A percentile compares a stretch with the other conserved stretches of the same genome.
phyloP scores from a whole-genome alignment of 768 basidiomycete species.

The Rubroboletus pulcherrimus region DNA sequence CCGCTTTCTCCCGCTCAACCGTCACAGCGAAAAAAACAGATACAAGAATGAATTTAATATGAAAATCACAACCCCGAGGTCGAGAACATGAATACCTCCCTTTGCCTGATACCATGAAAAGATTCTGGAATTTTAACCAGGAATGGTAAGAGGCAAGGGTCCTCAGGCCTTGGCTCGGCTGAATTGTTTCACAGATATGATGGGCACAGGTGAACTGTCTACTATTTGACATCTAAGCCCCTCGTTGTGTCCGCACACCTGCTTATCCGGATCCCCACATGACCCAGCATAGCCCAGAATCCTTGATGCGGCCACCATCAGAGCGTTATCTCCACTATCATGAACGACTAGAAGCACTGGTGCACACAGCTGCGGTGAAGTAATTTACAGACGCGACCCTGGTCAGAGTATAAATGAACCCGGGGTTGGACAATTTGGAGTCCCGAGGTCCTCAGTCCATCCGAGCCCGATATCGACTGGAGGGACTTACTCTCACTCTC shows the following conservation, averaged over 20 bases:
- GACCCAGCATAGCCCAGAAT: neutral
- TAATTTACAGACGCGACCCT: neutral
- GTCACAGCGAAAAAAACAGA: neutral
- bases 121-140: neutral
- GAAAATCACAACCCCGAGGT: neutral
- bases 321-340: neutral
- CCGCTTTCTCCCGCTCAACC: neutral
- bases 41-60: neutral
- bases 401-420: slow-evolving; percentile 1
- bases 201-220: neutral
- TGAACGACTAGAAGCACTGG: neutral
- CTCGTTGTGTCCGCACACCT: neutral
- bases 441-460: neutral
- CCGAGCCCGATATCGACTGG: neutral
- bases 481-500: neutral
- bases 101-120: neutral
- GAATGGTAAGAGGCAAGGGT: neutral
- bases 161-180: no score
- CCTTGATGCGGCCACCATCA: neutral
- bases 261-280: neutral
- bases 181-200: neutral
- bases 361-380: neutral
- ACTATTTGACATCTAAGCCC: neutral
- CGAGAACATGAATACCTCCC: neutral
- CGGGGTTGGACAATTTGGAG: neutral